Evolutionary conservation across 2,329 filamentous ascomycete genomes (phyloP).

Genomic region (Pseudogymnoascus sp.): DNA sequence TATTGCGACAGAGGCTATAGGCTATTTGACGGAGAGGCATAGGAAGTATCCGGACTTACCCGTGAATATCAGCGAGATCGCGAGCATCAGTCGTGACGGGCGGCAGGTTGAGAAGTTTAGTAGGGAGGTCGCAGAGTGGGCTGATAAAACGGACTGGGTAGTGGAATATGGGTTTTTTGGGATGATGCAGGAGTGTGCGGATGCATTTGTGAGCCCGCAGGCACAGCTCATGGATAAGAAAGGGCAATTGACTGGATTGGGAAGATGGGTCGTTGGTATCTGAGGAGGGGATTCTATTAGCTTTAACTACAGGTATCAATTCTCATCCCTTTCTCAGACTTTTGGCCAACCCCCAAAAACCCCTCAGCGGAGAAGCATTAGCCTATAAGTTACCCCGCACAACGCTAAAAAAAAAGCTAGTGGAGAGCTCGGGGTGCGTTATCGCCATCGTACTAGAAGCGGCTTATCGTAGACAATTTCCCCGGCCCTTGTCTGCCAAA

Average conservation of each 20-base stretch:
- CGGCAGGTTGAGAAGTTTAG: constrained; percentile 34
- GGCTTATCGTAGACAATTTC: background rate
- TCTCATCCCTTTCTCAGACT: background rate
- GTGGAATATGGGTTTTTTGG: constrained; percentile 40
- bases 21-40: constrained; percentile 32
- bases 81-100: constrained; percentile 32
- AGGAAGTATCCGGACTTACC: constrained; percentile 30
- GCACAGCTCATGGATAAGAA: constrained; percentile 39
- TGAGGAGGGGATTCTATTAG: constrained; percentile 19
- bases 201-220: constrained; percentile 39
- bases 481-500: background rate
- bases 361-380: background rate
- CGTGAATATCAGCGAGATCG: constrained; percentile 38
- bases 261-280: background rate
- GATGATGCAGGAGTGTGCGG: constrained; percentile 36
- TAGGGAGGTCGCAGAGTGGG: constrained; percentile 34
- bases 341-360: background rate
- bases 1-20: constrained; percentile 29
- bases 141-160: constrained; percentile 36
- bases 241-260: constrained; percentile 33
- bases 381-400: background rate
- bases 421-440: background rate
- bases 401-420: background rate
- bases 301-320: background rate
- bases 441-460: background rate